Percentiles rank a stretch among this genome's conserved stretches.
Conservation (phyloP, 192 early-diverging fungal species). For the Cladochytrium replicatum region DNA sequence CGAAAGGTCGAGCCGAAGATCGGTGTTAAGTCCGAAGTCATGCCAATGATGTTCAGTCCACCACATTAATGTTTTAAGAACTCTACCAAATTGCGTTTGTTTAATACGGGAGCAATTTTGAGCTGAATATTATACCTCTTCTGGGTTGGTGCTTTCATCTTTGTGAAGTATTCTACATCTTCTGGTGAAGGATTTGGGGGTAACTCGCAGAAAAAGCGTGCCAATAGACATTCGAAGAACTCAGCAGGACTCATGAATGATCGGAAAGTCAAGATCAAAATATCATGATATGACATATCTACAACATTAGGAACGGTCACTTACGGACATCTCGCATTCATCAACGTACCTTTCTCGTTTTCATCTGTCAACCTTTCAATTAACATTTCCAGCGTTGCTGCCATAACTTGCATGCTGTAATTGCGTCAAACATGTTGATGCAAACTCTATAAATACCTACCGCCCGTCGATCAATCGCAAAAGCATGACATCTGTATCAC, state of each 20-base stretch:
- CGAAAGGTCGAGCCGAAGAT: conserved; percentile 28
- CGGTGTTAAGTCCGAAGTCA: conserved; percentile 40
- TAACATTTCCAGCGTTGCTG: conserved; percentile 38
- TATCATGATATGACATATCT: conserved; percentile 40
- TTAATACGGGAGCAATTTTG: too few relatives aligned
- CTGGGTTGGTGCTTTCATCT: conserved; percentile 38
- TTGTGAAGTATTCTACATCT: conserved; percentile 35
- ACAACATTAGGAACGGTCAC: too few relatives aligned
- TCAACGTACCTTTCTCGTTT: conserved; percentile 28
- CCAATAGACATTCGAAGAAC: conserved; percentile 41
- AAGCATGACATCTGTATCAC: conserved; percentile 38
- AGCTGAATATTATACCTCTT: too few relatives aligned
- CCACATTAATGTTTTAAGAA: conserved; percentile 27
- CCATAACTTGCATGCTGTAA: conserved; percentile 38
- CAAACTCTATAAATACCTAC: conserved; percentile 28
- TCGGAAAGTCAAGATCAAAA: conserved; percentile 40
- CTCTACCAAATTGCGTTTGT: too few relatives aligned
- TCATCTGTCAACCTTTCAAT: conserved; percentile 36
- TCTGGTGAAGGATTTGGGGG: conserved; percentile 31
- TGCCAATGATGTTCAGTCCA: conserved; percentile 51
- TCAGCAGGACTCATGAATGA: conserved; percentile 41
- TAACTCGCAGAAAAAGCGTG: conserved; percentile 33
- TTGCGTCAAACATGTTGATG: too few relatives aligned
- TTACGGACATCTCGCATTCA: too few relatives aligned
- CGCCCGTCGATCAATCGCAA: conserved; percentile 27